Conservation (phyloP, 768 basidiomycete genomes). For the Tylopilus balloui region DNA sequence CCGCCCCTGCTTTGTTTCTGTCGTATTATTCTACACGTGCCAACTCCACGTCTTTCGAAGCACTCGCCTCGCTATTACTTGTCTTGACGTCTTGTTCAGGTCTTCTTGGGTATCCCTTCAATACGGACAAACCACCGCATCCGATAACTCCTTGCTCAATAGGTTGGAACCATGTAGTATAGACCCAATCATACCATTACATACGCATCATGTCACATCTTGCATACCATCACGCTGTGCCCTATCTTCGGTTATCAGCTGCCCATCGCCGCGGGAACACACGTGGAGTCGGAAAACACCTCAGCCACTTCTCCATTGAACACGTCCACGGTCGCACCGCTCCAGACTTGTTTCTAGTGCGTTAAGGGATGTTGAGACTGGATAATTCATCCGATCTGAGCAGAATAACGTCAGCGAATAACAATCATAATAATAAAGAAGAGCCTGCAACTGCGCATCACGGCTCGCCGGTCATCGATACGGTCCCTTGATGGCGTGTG, state of each 20-base stretch:
- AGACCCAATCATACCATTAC: conserved; percentile 24
- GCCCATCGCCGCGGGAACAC: conserved; percentile 2
- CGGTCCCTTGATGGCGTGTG: background rate
- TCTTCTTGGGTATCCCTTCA: conserved; percentile 26
- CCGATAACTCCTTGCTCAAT: conserved; percentile 20
- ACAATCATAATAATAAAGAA: no score
- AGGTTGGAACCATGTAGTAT: conserved; percentile 35
- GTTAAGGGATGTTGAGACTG: no score
- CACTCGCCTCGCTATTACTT: background rate
- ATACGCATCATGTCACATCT: conserved; percentile 19
- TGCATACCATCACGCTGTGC: conserved; percentile 17
- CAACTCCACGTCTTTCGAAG: conserved; percentile 1
- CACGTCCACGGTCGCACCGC: background rate
- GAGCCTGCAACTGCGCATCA: no score
- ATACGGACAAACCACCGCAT: conserved; percentile 24
- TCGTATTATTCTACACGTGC: conserved; percentile 12
- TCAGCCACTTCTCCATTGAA: background rate
- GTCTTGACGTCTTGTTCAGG: conserved; percentile 29
- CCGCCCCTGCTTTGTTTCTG: background rate
- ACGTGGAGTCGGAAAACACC: background rate
- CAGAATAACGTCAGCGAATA: conserved; percentile 6
- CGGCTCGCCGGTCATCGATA: background rate
- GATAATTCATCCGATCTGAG: no score
- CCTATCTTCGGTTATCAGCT: conserved; percentile 3
- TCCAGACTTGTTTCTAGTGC: conserved; percentile 1